Evolutionary conservation across 805 yeast species (phyloP), one percentile per base, ranked within the genome.

Genomic region (Metschnikowia koreensis): DNA sequence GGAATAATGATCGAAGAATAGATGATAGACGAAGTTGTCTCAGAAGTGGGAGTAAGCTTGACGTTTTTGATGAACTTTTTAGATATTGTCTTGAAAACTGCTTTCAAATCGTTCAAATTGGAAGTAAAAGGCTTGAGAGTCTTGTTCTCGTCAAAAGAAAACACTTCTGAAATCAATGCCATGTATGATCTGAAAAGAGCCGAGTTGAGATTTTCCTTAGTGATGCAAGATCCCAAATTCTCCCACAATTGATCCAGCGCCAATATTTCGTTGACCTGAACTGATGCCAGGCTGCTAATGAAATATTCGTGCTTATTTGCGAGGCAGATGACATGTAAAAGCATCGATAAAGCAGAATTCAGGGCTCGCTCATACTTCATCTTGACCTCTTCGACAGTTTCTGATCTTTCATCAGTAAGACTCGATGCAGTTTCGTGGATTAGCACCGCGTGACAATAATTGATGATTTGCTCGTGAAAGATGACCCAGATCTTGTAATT

Each of bases 371-470:
- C 73, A 61, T 83, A 88, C 63, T 88, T 89, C 16, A 82, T 68
- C 29, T 73, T 72, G 0, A 88, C 77, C 53, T 90, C 96, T 42
- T 84, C 88, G 45, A 77, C 78, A 3, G 82, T 77, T 16, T 83
- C 79, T 58, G 81, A 83, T 50, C 96, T 74, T 61, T 84, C 87
- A 60, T 92, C 97, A 1, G 92, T 83, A 17, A 92, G 66, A 0
- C 90, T 79, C 13, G 79, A 82, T 4, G 76, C 77, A 2, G 81
- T 72, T 63, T 91, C 96, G 33, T 69, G 65, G 13, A 77, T 66
- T 8, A 89, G 60, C 0, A 81, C 73, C 36, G 83, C 81, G 41
- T 73, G 69, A 11, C 82, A 72, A 53, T 79, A 83, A 44, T 80
- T 80, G 15, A 87, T 57, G 12, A 89, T 77, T 48, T 80, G 85